Conservation (phyloP, 306 rosid genomes). For the Citrullus colocynthis region DNA sequence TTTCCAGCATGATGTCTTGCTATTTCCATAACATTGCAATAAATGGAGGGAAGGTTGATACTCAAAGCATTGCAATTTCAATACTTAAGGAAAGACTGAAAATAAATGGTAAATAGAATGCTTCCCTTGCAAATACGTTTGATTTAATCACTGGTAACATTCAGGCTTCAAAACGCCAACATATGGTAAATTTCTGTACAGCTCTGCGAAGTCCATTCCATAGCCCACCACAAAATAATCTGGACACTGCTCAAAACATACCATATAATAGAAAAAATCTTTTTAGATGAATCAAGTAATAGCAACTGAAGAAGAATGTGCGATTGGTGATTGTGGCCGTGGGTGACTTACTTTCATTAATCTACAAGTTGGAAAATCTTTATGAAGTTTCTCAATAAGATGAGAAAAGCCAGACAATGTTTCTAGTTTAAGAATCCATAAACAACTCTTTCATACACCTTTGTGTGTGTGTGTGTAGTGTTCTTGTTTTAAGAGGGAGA, state of each 20-base stretch:
- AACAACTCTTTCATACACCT: background rate
- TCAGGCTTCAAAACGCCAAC: slow-evolving; percentile 82
- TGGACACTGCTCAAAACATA: slow-evolving; percentile 56
- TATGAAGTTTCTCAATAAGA: background rate
- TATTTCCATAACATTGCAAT: background rate
- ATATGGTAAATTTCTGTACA: slow-evolving; percentile 76
- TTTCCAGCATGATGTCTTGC: no score
- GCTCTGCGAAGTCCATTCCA: slow-evolving; percentile 76
- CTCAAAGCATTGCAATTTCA: background rate
- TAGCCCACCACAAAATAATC: slow-evolving; percentile 83
- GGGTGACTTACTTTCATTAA: background rate
- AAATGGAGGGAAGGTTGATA: no score
- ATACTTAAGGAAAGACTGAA: background rate
- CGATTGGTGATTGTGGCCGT: background rate
- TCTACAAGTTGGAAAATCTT: background rate
- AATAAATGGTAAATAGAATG: background rate
- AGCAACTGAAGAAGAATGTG: background rate
- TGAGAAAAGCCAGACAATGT: background rate
- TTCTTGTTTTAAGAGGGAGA: no score
- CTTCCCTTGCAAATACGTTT: background rate
- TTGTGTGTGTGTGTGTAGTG: background rate
- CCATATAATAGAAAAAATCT: background rate
- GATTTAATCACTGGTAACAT: slow-evolving; percentile 28
- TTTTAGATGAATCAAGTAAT: background rate
- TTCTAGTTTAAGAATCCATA: background rate